A percentile compares a stretch with the other conserved stretches of the same genome.
Conservation (phyloP, 176 grass and related monocot species). For the Tillandsia leiboldiana region DNA sequence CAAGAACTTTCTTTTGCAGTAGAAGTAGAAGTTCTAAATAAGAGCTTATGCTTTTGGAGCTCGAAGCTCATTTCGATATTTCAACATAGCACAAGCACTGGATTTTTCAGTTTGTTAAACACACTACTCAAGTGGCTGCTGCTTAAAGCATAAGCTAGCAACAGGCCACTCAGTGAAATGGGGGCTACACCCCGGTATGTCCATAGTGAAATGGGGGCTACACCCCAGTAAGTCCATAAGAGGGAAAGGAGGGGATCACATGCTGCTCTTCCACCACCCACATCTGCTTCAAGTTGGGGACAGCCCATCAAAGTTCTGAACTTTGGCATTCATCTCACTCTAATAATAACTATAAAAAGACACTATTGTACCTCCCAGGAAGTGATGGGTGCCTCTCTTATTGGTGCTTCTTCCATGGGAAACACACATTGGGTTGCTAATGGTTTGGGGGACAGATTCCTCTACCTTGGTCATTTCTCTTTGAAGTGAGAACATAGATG, state of each 20-base stretch:
- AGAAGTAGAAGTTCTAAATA: too few relatives aligned
- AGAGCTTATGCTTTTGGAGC: too few relatives aligned
- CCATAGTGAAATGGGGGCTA: background rate
- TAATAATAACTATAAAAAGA: background rate
- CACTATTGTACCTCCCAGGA: background rate
- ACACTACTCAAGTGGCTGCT: too few relatives aligned
- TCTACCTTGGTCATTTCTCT: background rate
- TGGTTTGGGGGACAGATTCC: background rate
- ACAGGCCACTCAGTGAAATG: too few relatives aligned
- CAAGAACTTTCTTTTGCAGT: too few relatives aligned
- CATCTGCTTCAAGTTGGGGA: background rate
- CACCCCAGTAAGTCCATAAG: background rate
- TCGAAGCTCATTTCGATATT: too few relatives aligned
- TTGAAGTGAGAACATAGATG: background rate
- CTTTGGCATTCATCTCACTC: background rate
- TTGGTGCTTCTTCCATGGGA: background rate
- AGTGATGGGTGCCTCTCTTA: background rate
- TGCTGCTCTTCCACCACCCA: background rate
- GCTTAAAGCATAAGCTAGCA: too few relatives aligned
- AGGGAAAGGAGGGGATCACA: background rate
- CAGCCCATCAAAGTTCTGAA: background rate
- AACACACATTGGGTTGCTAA: constrained; percentile 1
- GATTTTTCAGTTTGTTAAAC: too few relatives aligned
- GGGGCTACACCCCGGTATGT: background rate
- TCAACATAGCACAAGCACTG: too few relatives aligned